Evolutionary conservation across 306 rosid species (phyloP).

Genomic region (Morella rubra): DNA sequence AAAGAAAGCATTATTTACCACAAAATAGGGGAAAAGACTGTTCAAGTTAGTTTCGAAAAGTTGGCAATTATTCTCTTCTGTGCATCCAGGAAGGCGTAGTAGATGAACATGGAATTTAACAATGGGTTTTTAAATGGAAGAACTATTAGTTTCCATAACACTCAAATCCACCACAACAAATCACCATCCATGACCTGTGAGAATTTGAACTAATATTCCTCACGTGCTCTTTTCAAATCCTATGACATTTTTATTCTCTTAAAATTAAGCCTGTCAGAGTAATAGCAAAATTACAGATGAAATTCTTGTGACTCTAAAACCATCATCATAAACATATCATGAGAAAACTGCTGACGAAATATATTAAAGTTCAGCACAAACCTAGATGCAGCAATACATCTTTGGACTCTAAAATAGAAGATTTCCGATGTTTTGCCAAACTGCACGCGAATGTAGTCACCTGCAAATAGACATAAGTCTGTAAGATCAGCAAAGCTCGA

Average conservation of each 20-base stretch:
- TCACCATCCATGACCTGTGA: neutral
- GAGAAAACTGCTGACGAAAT: constrained; percentile 22
- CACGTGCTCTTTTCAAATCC: neutral
- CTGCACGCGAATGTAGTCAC: constrained; percentile 77
- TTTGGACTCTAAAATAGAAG: constrained; percentile 88
- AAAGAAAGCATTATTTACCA: no score
- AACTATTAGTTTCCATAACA: neutral
- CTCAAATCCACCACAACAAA: neutral
- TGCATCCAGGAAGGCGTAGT: neutral
- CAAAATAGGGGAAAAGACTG: no score
- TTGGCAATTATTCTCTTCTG: neutral
- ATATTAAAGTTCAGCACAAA: constrained; percentile 37
- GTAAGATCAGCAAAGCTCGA: constrained; percentile 25
- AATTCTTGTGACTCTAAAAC: constrained; percentile 2
- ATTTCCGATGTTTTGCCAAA: constrained; percentile 96
- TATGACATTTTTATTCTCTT: constrained; percentile 2
- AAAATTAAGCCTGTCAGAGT: neutral
- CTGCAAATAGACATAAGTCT: constrained; percentile 41
- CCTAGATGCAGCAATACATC: constrained; percentile 94
- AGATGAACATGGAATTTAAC: neutral
- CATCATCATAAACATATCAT: constrained; percentile 18
- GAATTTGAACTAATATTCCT: neutral
- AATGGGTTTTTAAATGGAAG: neutral
- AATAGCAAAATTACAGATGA: constrained; percentile 2
- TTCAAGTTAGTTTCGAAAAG: neutral